Evolutionary conservation across 73 alveolate genomes (phyloP).

Genomic region (Symbiodinium natans): DNA sequence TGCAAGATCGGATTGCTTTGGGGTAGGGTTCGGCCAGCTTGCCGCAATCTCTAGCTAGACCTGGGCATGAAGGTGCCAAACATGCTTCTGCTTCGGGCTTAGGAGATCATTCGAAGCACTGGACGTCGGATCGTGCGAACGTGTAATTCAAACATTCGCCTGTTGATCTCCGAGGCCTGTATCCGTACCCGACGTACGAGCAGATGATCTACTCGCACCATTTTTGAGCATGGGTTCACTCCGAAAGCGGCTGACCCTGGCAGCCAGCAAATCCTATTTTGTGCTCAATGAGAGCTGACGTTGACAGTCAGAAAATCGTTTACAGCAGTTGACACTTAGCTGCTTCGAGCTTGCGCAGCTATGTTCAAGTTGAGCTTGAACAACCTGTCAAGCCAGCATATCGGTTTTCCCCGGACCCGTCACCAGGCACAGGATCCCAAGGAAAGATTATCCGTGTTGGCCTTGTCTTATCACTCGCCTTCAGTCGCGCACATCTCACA

Average conservation of each 20-base stretch:
- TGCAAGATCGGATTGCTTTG: no score
- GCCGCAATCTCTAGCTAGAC: no score
- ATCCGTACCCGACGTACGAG: slow-evolving; percentile 86
- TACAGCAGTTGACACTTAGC: not conserved
- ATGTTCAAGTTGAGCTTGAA: not conserved
- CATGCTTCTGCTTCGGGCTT: no score
- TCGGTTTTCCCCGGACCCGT: not conserved
- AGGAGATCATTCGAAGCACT: no score
- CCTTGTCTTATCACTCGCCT: no score
- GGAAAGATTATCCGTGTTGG: no score
- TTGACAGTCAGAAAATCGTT: not conserved
- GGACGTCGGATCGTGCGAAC: no score
- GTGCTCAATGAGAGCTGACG: not conserved
- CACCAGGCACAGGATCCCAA: not conserved
- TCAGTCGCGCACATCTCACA: no score
- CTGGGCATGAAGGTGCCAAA: not conserved
- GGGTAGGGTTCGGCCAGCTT: no score
- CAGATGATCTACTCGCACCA: slow-evolving; percentile 87
- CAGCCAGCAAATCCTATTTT: slow-evolving; percentile 25
- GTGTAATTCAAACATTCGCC: no score
- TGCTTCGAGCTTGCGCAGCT: not conserved
- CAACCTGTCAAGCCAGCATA: not conserved
- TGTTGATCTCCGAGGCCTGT: slow-evolving; percentile 44
- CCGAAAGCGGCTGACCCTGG: not conserved
- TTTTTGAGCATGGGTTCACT: slow-evolving; percentile 6